A percentile compares a stretch with the other conserved stretches of the same genome.
Evolutionary conservation across 2,329 filamentous ascomycete species (phyloP).

Genomic region (Ascosphaera apis): DNA sequence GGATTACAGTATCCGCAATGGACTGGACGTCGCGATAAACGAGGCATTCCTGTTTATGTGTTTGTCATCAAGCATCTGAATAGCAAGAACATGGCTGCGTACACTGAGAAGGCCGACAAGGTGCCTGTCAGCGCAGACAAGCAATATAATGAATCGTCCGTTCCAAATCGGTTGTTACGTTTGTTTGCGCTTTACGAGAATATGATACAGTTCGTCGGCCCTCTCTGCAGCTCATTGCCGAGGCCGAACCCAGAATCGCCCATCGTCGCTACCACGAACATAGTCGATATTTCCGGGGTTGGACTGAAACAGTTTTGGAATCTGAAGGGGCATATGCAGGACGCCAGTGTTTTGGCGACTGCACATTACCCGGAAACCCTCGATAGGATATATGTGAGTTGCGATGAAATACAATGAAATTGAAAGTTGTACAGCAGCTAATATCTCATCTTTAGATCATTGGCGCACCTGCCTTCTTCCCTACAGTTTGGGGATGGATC

Average conservation of each 20-base stretch:
- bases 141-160: conserved; percentile 14
- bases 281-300: conserved; percentile 76
- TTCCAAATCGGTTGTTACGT: conserved; percentile 51
- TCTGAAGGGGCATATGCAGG: conserved; percentile 80
- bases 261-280: conserved; percentile 80
- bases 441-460: conserved; percentile 35
- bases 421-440: too few species aligned
- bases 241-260: conserved; percentile 57
- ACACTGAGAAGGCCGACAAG: conserved; percentile 33
- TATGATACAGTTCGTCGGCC: conserved; percentile 65
- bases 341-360: conserved; percentile 66
- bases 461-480: conserved; percentile 74
- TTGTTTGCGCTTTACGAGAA: conserved; percentile 90
- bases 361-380: conserved; percentile 90
- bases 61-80: conserved; percentile 71
- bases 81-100: conserved; percentile 54
- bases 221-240: conserved; percentile 58
- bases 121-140: conserved; percentile 15
- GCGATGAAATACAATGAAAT: not conserved
- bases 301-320: conserved; percentile 92
- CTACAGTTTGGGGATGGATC: conserved; percentile 77
- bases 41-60: conserved; percentile 79
- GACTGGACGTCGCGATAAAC: conserved; percentile 72
- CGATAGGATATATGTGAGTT: conserved; percentile 47
- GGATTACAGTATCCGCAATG: conserved; percentile 62